Evolutionary conservation across 73 alveolate species (phyloP).

Genomic region (Uronychia binucleata): DNA sequence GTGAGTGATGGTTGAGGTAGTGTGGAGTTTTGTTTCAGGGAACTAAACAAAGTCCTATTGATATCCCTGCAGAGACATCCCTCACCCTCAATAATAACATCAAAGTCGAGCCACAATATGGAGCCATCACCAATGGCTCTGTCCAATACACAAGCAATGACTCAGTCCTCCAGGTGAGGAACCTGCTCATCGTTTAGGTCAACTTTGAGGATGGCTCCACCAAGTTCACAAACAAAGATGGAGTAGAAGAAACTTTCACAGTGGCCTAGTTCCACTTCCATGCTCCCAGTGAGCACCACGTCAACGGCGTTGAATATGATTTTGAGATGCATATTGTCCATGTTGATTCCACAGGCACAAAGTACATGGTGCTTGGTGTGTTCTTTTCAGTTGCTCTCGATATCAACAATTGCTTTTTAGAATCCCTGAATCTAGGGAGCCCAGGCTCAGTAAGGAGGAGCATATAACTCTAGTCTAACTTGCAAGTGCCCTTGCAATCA

Average conservation of each 20-base stretch:
- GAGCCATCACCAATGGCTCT: not conserved
- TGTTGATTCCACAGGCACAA: constrained; percentile 1
- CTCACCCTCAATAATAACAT: not conserved
- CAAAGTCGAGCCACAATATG: not conserved
- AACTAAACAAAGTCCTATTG: not conserved
- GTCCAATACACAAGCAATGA: not conserved
- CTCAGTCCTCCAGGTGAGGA: not conserved
- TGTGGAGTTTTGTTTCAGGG: too few relatives aligned
- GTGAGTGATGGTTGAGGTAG: too few relatives aligned
- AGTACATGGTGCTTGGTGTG: constrained; percentile 50
- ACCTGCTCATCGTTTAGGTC: not conserved
- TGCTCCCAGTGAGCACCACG: constrained; percentile 67
- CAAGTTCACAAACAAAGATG: not conserved
- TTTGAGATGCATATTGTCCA: constrained; percentile 61
- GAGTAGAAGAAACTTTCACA: not conserved
- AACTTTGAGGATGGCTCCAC: not conserved
- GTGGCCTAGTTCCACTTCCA: constrained; percentile 58
- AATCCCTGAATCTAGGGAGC: not conserved
- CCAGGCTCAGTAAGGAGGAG: not conserved
- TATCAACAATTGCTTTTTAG: not conserved
- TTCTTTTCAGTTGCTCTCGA: constrained; percentile 6
- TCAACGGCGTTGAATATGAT: constrained; percentile 60
- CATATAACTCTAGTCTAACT: not conserved
- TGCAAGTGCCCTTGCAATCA: not conserved
- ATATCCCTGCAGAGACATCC: not conserved